Evolutionary conservation across 169 alveolate genomes (phyloP), one percentile per base, ranked within the genome.

Genomic region (Eimeria necatrix): DNA sequence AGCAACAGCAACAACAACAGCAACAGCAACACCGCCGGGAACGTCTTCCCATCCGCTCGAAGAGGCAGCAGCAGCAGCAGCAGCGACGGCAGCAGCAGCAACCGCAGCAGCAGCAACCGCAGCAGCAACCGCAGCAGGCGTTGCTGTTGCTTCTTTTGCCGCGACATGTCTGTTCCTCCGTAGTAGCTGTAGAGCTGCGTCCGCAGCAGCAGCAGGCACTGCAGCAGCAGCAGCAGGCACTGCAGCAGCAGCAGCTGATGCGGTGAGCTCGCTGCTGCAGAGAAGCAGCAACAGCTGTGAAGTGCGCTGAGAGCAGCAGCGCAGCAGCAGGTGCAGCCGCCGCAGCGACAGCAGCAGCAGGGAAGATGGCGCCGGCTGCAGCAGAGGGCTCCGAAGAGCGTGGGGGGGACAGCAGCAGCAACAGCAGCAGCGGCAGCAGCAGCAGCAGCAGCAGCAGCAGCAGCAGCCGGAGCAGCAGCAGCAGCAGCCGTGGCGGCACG

Each of bases 201-300:
- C 78, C 41, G 78, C 90, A 0, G 74, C 90, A 52, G 74, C 53
- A 81, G 18, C 26, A 52, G 90, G 26, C 41, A 7, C n/a, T 20
- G 24, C 90, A 32, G 10, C 87, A 48, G 41, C 64, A 76, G 87
- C 26, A 76, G 61, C 18, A 76, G 48, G 48, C 26, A 76, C 10
- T 41, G 87, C 68, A 76, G 18, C 16, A 46, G 46, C 6, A 49
- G 87, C 87, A 49, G 14, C 16, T 4, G 61, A 3, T 32, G 87
- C 87, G 9, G 26, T 18, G n/a, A 9, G 68, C 68, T 9, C 16
- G 68, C 16, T 9, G n/a, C 16, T 9, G n/a, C n/a, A 16, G 9
- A 49, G 87, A 46, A 76, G 87, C 87, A 76, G 87, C 87, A 49
- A 26, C 87, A 56, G 68, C 68, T 70, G n/a, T n/a, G n/a, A n/a